Conservation (phyloP, 129 eudicot species). For the Apium graveolens region DNA sequence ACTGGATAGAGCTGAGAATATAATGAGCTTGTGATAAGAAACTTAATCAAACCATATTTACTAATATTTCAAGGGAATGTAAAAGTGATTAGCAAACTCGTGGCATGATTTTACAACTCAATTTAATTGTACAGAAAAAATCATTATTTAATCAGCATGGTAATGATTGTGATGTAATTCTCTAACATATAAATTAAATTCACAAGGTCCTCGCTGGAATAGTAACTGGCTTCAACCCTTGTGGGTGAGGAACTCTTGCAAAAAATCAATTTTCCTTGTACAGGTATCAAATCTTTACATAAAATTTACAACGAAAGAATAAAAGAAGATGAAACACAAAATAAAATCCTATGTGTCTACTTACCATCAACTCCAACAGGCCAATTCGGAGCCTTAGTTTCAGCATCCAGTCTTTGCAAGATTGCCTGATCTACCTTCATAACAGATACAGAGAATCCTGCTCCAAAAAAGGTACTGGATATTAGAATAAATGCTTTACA, state of each 20-base stretch:
- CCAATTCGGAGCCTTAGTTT: conserved; percentile 93
- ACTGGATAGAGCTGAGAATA: neutral
- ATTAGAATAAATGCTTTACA: neutral
- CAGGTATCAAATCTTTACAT: neutral
- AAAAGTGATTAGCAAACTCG: neutral
- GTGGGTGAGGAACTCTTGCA: neutral
- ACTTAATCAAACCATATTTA: neutral
- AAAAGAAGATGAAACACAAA: neutral
- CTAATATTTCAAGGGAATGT: neutral
- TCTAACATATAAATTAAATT: neutral
- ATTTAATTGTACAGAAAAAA: neutral
- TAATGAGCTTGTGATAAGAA: neutral
- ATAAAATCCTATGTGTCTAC: conserved; percentile 21
- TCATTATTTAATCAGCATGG: neutral
- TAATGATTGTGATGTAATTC: neutral
- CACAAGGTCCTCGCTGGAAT: neutral
- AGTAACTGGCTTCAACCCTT: neutral
- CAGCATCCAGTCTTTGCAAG: conserved; percentile 71
- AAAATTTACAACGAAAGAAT: neutral
- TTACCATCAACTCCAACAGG: conserved; percentile 86
- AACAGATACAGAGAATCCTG: conserved; percentile 84
- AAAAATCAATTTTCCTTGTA: neutral
- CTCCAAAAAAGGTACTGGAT: conserved; percentile 1
- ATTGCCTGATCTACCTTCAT: conserved; percentile 80
- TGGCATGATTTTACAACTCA: neutral